Evolutionary conservation across 2,329 filamentous ascomycete genomes (phyloP).

Genomic region (Monosporascus sp.): DNA sequence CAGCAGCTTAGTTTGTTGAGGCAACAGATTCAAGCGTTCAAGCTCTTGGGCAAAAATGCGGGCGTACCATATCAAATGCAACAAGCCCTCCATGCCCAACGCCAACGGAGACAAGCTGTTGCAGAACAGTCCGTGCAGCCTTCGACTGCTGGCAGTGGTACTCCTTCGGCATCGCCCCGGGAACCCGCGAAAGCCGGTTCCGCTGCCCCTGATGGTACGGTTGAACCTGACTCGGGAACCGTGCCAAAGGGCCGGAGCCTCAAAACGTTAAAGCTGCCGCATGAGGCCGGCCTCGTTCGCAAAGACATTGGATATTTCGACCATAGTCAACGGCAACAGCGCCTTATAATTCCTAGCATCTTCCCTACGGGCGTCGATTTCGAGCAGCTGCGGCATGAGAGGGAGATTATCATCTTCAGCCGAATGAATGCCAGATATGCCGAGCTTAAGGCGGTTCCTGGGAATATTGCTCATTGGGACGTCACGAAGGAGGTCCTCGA

Average conservation of each 20-base stretch:
- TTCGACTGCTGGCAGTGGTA: constrained; percentile 28
- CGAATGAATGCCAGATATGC: constrained; percentile 78
- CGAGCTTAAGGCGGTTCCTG: constrained; percentile 77
- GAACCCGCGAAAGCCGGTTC: constrained; percentile 27
- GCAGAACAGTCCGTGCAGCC: constrained; percentile 40
- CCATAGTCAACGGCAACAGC: constrained; percentile 69
- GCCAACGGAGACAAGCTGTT: constrained; percentile 58
- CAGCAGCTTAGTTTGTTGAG: constrained; percentile 76
- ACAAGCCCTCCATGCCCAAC: constrained; percentile 73
- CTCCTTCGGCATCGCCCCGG: constrained; percentile 34
- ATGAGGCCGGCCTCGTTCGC: constrained; percentile 48
- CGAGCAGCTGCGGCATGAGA: constrained; percentile 77
- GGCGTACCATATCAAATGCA: constrained; percentile 75
- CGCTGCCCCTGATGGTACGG: constrained; percentile 23
- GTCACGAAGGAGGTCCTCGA: constrained; percentile 61
- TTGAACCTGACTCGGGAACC: constrained; percentile 26
- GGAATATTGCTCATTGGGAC: constrained; percentile 85
- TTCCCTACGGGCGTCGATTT: constrained; percentile 86
- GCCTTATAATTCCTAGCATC: constrained; percentile 77
- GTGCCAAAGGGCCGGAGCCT: constrained; percentile 47
- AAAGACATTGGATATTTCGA: constrained; percentile 70
- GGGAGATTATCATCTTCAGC: constrained; percentile 85
- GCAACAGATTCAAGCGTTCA: constrained; percentile 88
- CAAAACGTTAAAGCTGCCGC: constrained; percentile 72
- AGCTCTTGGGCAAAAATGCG: constrained; percentile 79